phyloP scores from a whole-genome alignment of 148 eudicot genomes.

The Mesembryanthemum crystallinum region DNA sequence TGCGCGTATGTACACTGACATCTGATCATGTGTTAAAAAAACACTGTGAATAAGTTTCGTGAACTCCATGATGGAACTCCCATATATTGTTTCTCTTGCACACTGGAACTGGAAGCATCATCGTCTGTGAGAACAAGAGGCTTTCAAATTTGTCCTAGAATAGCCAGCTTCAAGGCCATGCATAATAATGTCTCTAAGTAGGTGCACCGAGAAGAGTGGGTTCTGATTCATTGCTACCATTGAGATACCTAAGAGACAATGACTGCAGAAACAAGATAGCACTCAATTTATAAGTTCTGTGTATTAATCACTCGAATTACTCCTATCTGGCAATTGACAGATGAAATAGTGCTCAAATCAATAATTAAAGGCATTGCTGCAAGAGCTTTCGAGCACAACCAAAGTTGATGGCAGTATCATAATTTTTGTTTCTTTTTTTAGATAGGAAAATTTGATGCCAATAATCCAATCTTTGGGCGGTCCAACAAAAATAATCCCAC shows the following conservation, averaged over 20 bases:
- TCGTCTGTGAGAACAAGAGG: background rate
- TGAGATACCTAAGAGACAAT: slow-evolving; percentile 43
- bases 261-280: slow-evolving; percentile 48
- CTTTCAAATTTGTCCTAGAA: slow-evolving; percentile 1
- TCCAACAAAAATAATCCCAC: too few relatives aligned
- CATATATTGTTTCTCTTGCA: background rate
- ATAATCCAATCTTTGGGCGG: too few relatives aligned
- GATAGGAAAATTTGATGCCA: too few relatives aligned
- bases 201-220: slow-evolving; percentile 38
- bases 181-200: background rate
- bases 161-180: background rate
- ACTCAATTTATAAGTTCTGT: slow-evolving; percentile 1
- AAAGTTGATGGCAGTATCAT: background rate
- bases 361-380: background rate
- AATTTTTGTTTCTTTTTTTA: too few relatives aligned
- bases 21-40: background rate
- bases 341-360: background rate
- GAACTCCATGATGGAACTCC: slow-evolving; percentile 8
- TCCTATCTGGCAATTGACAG: background rate
- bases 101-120: slow-evolving; percentile 1
- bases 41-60: background rate
- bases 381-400: background rate
- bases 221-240: slow-evolving; percentile 45
- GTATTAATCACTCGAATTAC: background rate
- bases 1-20: slow-evolving; percentile 12